These are phyloP conservation scores for Epithele typhae DNA, from an alignment of 768 basidiomycete species.

Conservation along the genomic window DNA sequence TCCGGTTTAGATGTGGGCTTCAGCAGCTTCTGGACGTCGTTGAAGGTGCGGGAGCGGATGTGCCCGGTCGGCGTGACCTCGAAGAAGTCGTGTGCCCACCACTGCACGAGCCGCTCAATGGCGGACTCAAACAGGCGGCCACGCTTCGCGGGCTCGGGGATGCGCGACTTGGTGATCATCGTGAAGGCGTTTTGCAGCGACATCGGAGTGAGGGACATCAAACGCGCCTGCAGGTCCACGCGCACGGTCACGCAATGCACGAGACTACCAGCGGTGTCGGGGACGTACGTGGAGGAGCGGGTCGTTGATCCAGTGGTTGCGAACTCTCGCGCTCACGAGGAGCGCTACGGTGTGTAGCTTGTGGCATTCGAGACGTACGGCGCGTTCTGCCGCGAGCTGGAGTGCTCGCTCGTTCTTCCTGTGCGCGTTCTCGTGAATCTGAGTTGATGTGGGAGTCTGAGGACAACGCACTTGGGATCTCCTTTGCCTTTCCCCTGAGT, in stretches of 20 bases:
- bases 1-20: background rate
- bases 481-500: slow-evolving; percentile 35
- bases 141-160: slow-evolving; percentile 77
- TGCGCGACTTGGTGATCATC: slow-evolving; percentile 72
- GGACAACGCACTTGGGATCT: slow-evolving; percentile 41
- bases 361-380: slow-evolving; percentile 75
- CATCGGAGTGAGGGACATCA: slow-evolving; percentile 83
- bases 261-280: background rate
- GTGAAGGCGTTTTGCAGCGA: slow-evolving; percentile 76
- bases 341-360: slow-evolving; percentile 87
- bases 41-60: slow-evolving; percentile 72
- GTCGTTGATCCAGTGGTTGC: slow-evolving; percentile 87
- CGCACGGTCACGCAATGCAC: background rate
- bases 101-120: slow-evolving; percentile 64
- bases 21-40: slow-evolving; percentile 49
- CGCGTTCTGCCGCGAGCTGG: slow-evolving; percentile 59
- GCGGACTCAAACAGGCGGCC: slow-evolving; percentile 87
- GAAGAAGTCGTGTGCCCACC: slow-evolving; percentile 82
- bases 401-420: slow-evolving; percentile 39
- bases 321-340: slow-evolving; percentile 63
- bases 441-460: background rate
- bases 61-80: slow-evolving; percentile 64
- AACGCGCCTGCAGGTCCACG: slow-evolving; percentile 57
- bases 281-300: slow-evolving; percentile 69
- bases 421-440: background rate